These are phyloP conservation scores for Penicillium pancosmium DNA, from an alignment of 495 filamentous ascomycete genomes.

Conservation along the genomic window DNA sequence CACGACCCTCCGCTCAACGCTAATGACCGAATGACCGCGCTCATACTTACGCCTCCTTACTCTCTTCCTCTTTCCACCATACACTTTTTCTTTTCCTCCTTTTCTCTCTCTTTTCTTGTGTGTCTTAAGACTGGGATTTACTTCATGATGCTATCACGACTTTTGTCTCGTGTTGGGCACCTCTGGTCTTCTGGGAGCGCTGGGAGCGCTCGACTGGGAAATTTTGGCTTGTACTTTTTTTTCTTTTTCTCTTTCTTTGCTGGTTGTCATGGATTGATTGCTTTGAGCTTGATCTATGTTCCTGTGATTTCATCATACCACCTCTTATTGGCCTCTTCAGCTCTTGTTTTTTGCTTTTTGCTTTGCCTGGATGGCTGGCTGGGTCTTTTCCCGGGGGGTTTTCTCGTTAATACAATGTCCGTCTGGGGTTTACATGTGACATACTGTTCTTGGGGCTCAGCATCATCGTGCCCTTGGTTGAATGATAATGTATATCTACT, in stretches of 20 bases:
- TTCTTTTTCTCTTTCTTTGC: background rate
- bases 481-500: background rate
- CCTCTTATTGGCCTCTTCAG: slow-evolving; percentile 1
- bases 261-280: background rate
- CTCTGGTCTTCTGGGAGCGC: slow-evolving; percentile 23
- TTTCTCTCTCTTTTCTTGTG: slow-evolving; percentile 15
- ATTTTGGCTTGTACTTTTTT: slow-evolving; percentile 23
- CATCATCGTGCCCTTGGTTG: background rate
- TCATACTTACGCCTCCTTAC: slow-evolving; percentile 21
- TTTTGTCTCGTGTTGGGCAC: slow-evolving; percentile 18
- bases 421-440: background rate
- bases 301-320: slow-evolving; percentile 28
- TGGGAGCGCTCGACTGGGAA: slow-evolving; percentile 10
- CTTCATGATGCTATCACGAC: slow-evolving; percentile 16
- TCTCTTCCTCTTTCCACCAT: background rate
- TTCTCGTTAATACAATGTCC: slow-evolving; percentile 1
- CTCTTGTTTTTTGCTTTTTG: background rate
- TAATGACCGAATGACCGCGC: slow-evolving; percentile 39
- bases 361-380: background rate
- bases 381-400: background rate
- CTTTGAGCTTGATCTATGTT: slow-evolving; percentile 18
- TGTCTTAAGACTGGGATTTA: slow-evolving; percentile 23
- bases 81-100: slow-evolving; percentile 7
- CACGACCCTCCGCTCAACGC: slow-evolving; percentile 42
- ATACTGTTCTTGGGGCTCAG: background rate